A percentile compares a stretch with the other conserved stretches of the same genome.
Evolutionary conservation across 2,329 filamentous ascomycete genomes (phyloP).

Genomic region (Phaeosphaeriaceae sp.): DNA sequence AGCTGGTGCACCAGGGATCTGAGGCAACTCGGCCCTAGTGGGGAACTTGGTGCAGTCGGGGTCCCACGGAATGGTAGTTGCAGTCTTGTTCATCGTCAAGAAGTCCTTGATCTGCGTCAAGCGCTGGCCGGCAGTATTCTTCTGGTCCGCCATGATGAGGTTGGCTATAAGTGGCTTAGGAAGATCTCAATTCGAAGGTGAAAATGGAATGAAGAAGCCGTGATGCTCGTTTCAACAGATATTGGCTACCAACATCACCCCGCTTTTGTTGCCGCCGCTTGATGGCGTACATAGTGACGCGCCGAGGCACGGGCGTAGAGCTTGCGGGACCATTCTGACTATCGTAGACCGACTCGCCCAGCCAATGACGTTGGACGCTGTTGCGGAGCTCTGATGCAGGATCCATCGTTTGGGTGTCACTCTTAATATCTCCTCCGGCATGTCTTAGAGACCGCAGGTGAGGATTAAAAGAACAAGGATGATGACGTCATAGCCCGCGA

Average conservation of each 20-base stretch:
- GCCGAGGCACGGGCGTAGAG: constrained; percentile 1
- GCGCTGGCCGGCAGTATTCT: constrained; percentile 43
- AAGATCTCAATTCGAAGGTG: not conserved
- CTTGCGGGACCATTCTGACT: not conserved
- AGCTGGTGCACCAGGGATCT: constrained; percentile 60
- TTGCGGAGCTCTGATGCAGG: not conserved
- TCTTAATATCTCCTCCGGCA: not conserved
- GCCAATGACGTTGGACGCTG: not conserved
- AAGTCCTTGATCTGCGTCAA: constrained; percentile 56
- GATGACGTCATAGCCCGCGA: not conserved
- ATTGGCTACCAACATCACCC: not conserved
- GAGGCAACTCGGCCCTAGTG: constrained; percentile 60
- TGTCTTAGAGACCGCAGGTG: not conserved
- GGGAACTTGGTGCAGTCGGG: constrained; percentile 63
- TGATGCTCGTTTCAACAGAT: not conserved
- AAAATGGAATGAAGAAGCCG: not conserved
- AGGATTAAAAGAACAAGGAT: not conserved
- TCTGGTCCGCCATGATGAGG: constrained; percentile 43
- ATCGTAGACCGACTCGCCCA: not conserved
- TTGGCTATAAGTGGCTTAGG: not conserved
- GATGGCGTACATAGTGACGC: constrained; percentile 1
- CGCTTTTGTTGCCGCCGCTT: not conserved
- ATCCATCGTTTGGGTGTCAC: not conserved
- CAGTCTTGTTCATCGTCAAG: constrained; percentile 55
- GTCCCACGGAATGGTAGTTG: constrained; percentile 61